Evolutionary conservation across 1,284 basidiomycete species (phyloP).

Genomic region (Anthracocystis walkeri): DNA sequence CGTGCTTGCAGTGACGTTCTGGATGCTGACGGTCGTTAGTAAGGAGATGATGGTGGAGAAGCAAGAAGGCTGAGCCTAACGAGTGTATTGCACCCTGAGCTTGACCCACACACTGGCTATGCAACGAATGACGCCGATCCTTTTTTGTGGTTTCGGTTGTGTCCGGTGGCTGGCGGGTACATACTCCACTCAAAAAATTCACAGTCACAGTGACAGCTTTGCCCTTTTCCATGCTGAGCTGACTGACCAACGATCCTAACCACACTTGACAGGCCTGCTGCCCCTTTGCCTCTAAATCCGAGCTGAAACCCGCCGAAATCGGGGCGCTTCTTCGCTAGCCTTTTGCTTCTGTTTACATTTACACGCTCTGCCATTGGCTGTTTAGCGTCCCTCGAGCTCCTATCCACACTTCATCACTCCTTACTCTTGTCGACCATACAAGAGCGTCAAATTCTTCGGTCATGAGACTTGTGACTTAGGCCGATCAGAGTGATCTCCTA

Average conservation of each 20-base stretch:
- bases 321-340: not conserved
- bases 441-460: not conserved
- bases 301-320: constrained; percentile 7
- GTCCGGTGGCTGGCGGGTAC: constrained; percentile 21
- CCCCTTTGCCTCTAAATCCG: constrained; percentile 24
- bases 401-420: not conserved
- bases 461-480: no score
- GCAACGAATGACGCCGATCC: constrained; percentile 22
- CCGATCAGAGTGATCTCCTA: not conserved
- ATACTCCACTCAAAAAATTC: constrained; percentile 4
- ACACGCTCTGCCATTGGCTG: constrained; percentile 32
- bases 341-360: constrained; percentile 18
- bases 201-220: no score
- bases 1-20: not conserved
- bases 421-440: not conserved
- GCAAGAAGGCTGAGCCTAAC: constrained; percentile 7
- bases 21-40: constrained; percentile 13
- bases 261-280: constrained; percentile 1
- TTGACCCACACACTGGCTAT: not conserved
- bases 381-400: not conserved
- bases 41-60: not conserved
- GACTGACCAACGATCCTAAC: constrained; percentile 5
- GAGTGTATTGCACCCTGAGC: not conserved
- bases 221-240: constrained; percentile 8
- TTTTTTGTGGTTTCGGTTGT: constrained; percentile 1